Evolutionary conservation across 441 rosid species (phyloP).

Genomic region (Brassica balearica): DNA sequence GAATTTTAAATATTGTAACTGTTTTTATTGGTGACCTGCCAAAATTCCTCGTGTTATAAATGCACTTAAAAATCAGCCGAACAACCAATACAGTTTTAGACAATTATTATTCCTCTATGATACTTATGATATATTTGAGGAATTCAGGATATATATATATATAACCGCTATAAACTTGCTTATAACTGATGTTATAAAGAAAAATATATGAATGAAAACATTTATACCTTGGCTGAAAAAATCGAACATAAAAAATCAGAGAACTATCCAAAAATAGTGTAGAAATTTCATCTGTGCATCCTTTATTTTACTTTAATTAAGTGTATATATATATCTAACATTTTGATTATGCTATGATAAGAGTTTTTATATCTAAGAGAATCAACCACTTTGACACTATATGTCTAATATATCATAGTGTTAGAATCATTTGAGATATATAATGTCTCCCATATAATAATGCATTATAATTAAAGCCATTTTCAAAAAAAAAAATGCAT

Average conservation of each 20-base stretch:
- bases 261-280: slow-evolving; percentile 1
- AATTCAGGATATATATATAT: neutral
- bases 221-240: neutral
- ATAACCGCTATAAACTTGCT: neutral
- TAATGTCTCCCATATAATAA: neutral
- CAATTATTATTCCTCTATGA: neutral
- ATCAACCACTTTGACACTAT: neutral
- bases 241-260: neutral
- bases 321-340: neutral
- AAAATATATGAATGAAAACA: neutral
- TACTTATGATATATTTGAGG: neutral
- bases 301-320: neutral
- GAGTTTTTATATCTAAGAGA: neutral
- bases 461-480: neutral
- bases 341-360: neutral
- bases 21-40: slow-evolving; percentile 42
- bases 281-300: neutral
- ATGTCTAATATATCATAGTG: neutral
- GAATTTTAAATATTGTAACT: neutral
- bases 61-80: slow-evolving; percentile 7
- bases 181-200: neutral
- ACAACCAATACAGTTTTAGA: neutral
- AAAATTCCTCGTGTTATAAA: slow-evolving; percentile 40
- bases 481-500: neutral
- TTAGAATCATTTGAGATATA: neutral